Evolutionary conservation across 2,329 filamentous ascomycete species (phyloP).

Genomic region (Fusarium sp.): DNA sequence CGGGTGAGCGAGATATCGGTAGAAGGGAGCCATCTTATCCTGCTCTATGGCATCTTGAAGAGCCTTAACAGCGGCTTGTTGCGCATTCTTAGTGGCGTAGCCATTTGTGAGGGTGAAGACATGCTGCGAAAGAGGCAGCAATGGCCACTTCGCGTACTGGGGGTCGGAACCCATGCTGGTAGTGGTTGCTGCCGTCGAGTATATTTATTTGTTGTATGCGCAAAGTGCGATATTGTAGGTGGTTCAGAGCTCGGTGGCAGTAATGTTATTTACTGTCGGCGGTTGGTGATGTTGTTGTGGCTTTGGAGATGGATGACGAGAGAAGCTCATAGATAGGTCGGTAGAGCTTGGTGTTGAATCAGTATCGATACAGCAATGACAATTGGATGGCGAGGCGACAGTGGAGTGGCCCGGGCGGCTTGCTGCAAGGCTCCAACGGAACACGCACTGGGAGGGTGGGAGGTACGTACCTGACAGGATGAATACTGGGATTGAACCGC

Average conservation of each 20-base stretch:
- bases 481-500: too few relatives aligned
- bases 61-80: constrained; percentile 78
- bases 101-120: constrained; percentile 90
- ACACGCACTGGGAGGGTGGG: constrained; percentile 45
- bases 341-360: constrained; percentile 41
- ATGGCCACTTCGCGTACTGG: constrained; percentile 87
- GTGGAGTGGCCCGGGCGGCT: constrained; percentile 29
- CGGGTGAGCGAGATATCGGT: constrained; percentile 86
- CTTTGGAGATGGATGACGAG: constrained; percentile 46
- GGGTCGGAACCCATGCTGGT: constrained; percentile 81
- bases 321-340: constrained; percentile 41
- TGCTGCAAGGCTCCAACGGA: constrained; percentile 52
- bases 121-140: constrained; percentile 84
- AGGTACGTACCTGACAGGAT: constrained; percentile 23
- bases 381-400: constrained; percentile 43
- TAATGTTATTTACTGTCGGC: constrained; percentile 9
- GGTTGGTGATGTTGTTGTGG: constrained; percentile 23
- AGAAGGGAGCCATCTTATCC: constrained; percentile 89
- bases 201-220: constrained; percentile 41
- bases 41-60: constrained; percentile 86
- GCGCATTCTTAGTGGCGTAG: constrained; percentile 73
- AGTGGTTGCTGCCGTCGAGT: constrained; percentile 46
- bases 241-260: neutral
- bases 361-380: constrained; percentile 27
- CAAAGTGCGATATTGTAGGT: constrained; percentile 2